Percentiles rank a stretch among this genome's conserved stretches.
These are phyloP conservation scores for Solanum hybrid DNA, from an alignment of 305 asterid species.

Conservation along the genomic window DNA sequence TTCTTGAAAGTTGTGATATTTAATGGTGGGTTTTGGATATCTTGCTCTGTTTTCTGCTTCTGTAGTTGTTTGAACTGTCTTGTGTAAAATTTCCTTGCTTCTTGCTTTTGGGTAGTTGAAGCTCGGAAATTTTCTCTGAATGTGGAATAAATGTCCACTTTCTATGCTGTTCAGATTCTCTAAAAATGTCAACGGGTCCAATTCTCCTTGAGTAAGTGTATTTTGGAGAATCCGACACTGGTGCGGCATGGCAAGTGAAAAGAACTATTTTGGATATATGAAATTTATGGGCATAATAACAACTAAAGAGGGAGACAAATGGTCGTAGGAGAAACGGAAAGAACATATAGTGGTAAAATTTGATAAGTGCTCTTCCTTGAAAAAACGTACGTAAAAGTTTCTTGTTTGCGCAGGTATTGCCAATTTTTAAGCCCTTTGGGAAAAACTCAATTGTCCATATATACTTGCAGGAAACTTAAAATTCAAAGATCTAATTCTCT, in stretches of 20 bases:
- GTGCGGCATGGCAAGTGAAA: rapidly evolving
- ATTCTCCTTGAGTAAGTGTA: not conserved
- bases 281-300: not conserved
- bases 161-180: not conserved
- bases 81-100: not conserved
- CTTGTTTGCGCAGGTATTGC: not conserved
- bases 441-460: not conserved
- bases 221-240: not conserved
- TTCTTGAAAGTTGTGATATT: not conserved
- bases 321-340: not conserved
- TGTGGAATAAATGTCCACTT: not conserved
- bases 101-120: not conserved
- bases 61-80: not conserved
- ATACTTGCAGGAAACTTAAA: not conserved
- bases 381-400: not conserved
- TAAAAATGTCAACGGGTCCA: not conserved
- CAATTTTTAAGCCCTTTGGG: not conserved
- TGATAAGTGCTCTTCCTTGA: not conserved
- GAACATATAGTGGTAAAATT: not conserved
- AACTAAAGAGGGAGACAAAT: not conserved
- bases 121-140: not conserved
- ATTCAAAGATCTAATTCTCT: not conserved
- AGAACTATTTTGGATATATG: not conserved
- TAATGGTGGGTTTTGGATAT: not conserved
- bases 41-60: not conserved